Conservation (phyloP, 441 rosid genomes). For the Pelargonium cotyledonis region DNA sequence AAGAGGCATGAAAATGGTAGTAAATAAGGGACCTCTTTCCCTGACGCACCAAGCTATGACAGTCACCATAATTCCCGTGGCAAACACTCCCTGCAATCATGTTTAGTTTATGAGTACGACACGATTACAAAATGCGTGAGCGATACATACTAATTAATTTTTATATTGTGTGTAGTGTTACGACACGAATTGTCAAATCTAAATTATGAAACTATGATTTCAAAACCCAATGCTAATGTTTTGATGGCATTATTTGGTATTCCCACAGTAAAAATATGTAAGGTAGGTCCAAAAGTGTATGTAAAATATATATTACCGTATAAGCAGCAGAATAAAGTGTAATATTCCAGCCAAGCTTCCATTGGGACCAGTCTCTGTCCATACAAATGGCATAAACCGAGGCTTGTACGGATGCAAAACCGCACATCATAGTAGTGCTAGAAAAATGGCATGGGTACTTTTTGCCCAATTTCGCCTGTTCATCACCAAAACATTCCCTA, state of each 20-base stretch:
- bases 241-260: neutral
- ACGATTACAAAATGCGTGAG: too few relatives aligned
- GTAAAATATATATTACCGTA: slow-evolving; percentile 22
- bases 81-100: slow-evolving; percentile 26
- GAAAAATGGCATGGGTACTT: slow-evolving; percentile 24
- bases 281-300: too few relatives aligned
- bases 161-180: too few relatives aligned
- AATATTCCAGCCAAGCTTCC: slow-evolving; percentile 32
- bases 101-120: too few relatives aligned
- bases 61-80: slow-evolving; percentile 26
- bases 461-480: slow-evolving; percentile 23
- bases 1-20: slow-evolving; percentile 27
- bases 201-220: too few relatives aligned
- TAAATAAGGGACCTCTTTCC: slow-evolving; percentile 29
- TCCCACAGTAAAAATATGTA: neutral
- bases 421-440: slow-evolving; percentile 22
- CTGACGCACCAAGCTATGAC: slow-evolving; percentile 27
- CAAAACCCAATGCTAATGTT: neutral
- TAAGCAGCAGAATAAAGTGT: slow-evolving; percentile 21
- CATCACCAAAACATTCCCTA: neutral
- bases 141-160: neutral
- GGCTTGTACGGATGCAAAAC: slow-evolving; percentile 22
- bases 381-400: slow-evolving; percentile 17
- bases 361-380: slow-evolving; percentile 20
- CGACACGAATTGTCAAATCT: too few relatives aligned